Evolutionary conservation across 192 early-diverging fungal genomes (phyloP).

Genomic region (Phycomyces nitens): DNA sequence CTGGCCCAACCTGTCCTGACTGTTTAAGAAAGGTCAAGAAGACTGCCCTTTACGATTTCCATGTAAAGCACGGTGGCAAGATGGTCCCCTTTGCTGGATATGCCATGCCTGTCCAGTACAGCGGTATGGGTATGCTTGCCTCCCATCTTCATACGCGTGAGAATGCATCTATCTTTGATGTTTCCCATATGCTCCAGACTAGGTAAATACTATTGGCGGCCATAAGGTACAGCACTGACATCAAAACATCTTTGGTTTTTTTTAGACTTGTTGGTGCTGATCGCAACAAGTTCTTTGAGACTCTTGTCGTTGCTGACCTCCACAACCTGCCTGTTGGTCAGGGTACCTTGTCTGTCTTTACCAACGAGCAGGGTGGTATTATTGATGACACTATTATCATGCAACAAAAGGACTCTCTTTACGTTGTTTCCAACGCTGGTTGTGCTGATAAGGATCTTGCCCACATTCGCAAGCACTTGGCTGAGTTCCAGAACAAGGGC

Average conservation of each 20-base stretch:
- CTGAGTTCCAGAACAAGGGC: constrained; percentile 81
- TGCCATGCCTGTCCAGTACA: constrained; percentile 94
- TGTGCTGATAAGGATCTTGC: constrained; percentile 95
- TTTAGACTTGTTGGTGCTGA: constrained; percentile 81
- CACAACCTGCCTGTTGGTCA: constrained; percentile 71
- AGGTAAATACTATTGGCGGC: constrained; percentile 41
- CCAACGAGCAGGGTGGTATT: constrained; percentile 94
- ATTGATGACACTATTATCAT: constrained; percentile 98
- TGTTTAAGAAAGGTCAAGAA: constrained; percentile 49
- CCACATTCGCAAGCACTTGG: constrained; percentile 79
- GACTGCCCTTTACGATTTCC: constrained; percentile 90
- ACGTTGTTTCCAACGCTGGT: constrained; percentile 94
- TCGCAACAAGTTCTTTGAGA: constrained; percentile 82
- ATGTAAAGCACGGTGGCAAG: constrained; percentile 87
- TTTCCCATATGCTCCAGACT: constrained; percentile 97
- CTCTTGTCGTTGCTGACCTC: constrained; percentile 84
- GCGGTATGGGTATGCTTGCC: constrained; percentile 77
- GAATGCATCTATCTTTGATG: constrained; percentile 94
- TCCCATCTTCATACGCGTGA: constrained; percentile 88
- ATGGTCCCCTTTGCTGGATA: constrained; percentile 98
- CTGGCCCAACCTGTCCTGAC: not conserved
- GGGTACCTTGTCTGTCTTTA: constrained; percentile 89
- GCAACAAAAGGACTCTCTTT: constrained; percentile 75
- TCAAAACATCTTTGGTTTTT: not conserved
- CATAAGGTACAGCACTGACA: constrained; percentile 1